Evolutionary conservation across 2,329 filamentous ascomycete genomes (phyloP), one percentile per base, ranked within the genome.

Genomic region (Podosphaera fusca): DNA sequence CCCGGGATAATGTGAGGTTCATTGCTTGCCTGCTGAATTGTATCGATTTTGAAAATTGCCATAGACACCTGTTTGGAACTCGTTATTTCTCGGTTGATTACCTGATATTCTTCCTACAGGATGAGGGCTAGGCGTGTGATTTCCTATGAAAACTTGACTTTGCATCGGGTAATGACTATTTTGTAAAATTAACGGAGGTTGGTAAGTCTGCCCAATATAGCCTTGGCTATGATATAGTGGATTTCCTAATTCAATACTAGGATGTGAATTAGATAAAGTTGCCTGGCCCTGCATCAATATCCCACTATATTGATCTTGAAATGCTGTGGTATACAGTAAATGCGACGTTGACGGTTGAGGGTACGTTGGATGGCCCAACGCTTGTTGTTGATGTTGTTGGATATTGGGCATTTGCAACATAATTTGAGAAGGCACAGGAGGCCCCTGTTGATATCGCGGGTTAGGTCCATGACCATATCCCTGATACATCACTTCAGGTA

Each of bases 401-500:
- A 62, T 55, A 46, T 59, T 60, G 56, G 60, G 64, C 7, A 61
- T 56, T 29, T 60, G 63, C 56, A 64, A 66, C 10, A 61, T 52
- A 29, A 60, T 57, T 40, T 55, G 57, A 46, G 61, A 55, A 38
- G 63, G 53, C 2, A 59, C 56, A 34, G 60, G 58, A 4, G 56
- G 60, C 35, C 35, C 35, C 5, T 60, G 45, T 33, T 60, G 49
- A 51, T 60, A 65, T 56, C 64, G 58, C 53, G 64, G 63, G 2
- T 54, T 38, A 21, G 58, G 46, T 6, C 55, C 14, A 52, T 59
- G 59, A 6, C 58, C 55, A 46, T 65, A 64, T 38, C 58, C 61
- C 54, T 63, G 63, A 51, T 65, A 63, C 8, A 59, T 57, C 42
- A 55, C 42, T 47, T 66, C 64, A 46, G 66, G 63, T 8, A 67